Percentiles rank a stretch among this genome's conserved stretches.
Conservation (phyloP, 2,329 filamentous ascomycete species). For the Scytalidium sp. region DNA sequence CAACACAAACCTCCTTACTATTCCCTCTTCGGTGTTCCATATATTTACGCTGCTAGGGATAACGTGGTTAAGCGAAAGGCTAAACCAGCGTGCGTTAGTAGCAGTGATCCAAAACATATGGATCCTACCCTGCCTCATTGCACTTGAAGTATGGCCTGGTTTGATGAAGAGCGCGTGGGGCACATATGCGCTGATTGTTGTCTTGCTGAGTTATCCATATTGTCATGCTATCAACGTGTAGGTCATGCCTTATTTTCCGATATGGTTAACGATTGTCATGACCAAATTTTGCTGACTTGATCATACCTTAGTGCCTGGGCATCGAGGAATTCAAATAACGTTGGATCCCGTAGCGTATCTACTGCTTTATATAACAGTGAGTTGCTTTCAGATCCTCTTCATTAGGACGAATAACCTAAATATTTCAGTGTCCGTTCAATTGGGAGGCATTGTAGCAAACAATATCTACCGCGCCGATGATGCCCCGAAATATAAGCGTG, state of each 20-base stretch:
- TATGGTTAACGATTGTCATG: too few species aligned
- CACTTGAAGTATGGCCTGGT: conserved; percentile 28
- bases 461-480: conserved; percentile 44
- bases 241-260: too few species aligned
- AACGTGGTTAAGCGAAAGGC: conserved; percentile 40
- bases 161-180: conserved; percentile 29
- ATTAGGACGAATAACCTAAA: neutral
- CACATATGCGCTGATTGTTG: conserved; percentile 33
- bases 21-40: conserved; percentile 42
- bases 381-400: neutral
- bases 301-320: conserved; percentile 35
- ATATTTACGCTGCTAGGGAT: conserved; percentile 42
- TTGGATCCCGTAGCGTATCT: conserved; percentile 35
- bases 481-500: conserved; percentile 46
- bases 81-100: conserved; percentile 35
- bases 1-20: conserved; percentile 42
- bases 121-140: conserved; percentile 37
- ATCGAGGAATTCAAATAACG: conserved; percentile 34
- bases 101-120: conserved; percentile 34
- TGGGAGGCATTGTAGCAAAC: conserved; percentile 40
- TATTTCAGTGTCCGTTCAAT: conserved; percentile 36
- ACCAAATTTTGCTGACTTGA: neutral
- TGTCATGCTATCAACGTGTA: conserved; percentile 10
- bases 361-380: conserved; percentile 48
- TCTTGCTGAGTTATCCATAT: conserved; percentile 26